Evolutionary conservation across 2,329 filamentous ascomycete species (phyloP).

Genomic region (Leptographium lundbergii): DNA sequence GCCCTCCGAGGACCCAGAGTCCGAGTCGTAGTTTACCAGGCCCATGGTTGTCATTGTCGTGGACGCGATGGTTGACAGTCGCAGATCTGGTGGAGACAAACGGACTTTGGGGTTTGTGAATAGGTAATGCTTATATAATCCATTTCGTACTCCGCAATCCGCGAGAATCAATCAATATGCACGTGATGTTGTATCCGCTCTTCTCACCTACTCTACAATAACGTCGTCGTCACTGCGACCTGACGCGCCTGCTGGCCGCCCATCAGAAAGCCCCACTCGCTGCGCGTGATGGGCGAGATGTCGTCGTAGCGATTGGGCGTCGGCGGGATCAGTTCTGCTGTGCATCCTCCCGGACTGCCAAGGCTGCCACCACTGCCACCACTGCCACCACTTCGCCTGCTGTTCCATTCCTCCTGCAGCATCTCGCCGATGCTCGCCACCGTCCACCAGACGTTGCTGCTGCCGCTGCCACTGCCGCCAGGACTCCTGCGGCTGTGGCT

Average conservation of each 20-base stretch:
- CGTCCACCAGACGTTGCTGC: background rate
- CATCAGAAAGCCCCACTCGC: conserved; percentile 51
- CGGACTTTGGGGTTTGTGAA: background rate
- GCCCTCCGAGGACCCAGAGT: conserved; percentile 59
- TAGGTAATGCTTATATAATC: background rate
- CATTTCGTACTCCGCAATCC: background rate
- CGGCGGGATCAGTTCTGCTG: background rate
- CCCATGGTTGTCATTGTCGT: conserved; percentile 40
- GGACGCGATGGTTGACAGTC: background rate
- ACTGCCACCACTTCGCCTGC: background rate
- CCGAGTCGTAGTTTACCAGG: conserved; percentile 74
- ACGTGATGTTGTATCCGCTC: background rate
- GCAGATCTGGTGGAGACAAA: background rate
- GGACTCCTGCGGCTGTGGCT: conserved; percentile 15
- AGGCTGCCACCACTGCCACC: background rate
- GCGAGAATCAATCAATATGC: background rate
- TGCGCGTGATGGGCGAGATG: conserved; percentile 47
- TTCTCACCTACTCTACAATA: background rate
- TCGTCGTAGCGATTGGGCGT: conserved; percentile 45
- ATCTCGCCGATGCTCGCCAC: conserved; percentile 29
- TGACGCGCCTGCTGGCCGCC: conserved; percentile 31
- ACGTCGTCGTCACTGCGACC: conserved; percentile 34
- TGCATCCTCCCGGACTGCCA: conserved; percentile 8
- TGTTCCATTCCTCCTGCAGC: conserved; percentile 14
- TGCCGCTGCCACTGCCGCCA: too few species aligned